Evolutionary conservation across 805 yeast species (phyloP).

Genomic region (Suhomyces xylopsoci): DNA sequence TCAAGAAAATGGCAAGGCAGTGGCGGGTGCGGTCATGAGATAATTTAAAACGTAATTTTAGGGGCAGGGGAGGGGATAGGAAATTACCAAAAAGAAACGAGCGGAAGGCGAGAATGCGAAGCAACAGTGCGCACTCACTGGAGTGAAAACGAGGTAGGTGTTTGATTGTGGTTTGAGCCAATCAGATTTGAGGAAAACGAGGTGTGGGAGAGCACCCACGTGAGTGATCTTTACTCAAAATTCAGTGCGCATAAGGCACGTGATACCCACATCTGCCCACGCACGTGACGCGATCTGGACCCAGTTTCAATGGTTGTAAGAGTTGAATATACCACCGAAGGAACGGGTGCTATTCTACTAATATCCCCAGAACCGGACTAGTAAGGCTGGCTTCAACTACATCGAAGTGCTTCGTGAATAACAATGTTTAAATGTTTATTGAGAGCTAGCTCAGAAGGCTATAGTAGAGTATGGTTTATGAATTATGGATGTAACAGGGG

Average conservation of each 20-base stretch:
- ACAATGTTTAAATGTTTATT: neutral
- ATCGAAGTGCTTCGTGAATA: no score
- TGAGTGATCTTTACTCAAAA: neutral
- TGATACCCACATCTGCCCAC: no score
- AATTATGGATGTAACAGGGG: neutral
- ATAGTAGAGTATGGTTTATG: neutral
- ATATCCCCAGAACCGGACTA: no score
- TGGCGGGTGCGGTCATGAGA: neutral
- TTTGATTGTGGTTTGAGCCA: conserved; percentile 1
- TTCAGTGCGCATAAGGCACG: neutral
- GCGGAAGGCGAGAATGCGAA: neutral
- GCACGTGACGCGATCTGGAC: neutral
- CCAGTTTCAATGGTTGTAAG: neutral
- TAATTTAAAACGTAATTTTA: conserved; percentile 4
- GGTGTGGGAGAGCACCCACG: neutral
- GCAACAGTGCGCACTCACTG: neutral
- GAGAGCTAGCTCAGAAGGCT: neutral
- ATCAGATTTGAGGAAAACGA: conserved; percentile 2
- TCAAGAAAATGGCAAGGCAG: neutral
- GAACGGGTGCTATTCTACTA: no score
- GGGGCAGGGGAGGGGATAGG: conserved; percentile 1
- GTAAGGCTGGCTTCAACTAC: no score
- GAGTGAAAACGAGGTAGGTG: neutral
- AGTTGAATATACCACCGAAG: no score
- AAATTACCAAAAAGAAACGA: conserved; percentile 2